Conservation (phyloP, 1,284 basidiomycete species). For the Marasmius sp. region DNA sequence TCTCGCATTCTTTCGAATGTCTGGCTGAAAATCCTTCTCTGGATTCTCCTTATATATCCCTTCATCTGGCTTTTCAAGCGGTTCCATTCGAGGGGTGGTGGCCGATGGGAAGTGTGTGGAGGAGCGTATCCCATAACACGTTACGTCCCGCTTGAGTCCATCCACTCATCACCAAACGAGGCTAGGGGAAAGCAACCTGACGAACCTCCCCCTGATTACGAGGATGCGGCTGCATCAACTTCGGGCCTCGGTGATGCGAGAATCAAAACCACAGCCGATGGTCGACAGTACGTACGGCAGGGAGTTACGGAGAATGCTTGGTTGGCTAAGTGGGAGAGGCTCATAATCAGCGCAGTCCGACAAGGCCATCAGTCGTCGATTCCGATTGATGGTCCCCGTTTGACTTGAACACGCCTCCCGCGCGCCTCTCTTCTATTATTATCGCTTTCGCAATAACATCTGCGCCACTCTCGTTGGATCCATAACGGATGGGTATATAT, state of each 20-base stretch:
- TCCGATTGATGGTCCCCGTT: background rate
- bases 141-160: background rate
- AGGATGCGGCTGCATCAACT: background rate
- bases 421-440: background rate
- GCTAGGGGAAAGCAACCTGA: background rate
- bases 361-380: background rate
- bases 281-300: background rate
- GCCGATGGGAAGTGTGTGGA: conserved; percentile 58
- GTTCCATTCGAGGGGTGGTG: conserved; percentile 47
- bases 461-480: no score
- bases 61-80: conserved; percentile 62
- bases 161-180: no score
- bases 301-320: background rate
- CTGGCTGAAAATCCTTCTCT: conserved; percentile 53
- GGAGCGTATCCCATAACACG: conserved; percentile 47
- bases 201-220: background rate
- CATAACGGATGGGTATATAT: background rate
- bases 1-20: conserved; percentile 50
- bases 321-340: background rate
- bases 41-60: conserved; percentile 60
- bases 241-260: background rate
- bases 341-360: background rate
- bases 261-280: background rate
- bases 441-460: no score
- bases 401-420: background rate